phyloP scores from a whole-genome alignment of 2,329 filamentous ascomycete species.

The Dendryphion nanum region DNA sequence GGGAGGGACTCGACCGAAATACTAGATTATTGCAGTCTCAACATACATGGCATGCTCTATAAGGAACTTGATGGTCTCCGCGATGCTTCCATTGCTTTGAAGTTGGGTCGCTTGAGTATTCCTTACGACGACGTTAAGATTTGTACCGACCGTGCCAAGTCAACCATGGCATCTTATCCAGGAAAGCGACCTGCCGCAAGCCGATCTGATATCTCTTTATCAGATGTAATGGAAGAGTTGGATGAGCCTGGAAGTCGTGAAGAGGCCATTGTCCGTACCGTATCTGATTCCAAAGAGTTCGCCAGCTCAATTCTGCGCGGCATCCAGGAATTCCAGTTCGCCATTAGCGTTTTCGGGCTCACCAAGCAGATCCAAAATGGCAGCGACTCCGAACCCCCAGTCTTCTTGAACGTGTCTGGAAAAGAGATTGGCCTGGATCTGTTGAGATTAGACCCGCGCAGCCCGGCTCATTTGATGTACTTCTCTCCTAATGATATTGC shows the following conservation, averaged over 20 bases:
- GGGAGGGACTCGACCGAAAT: constrained; percentile 83
- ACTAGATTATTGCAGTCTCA: constrained; percentile 82
- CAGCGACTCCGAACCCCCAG: constrained; percentile 64
- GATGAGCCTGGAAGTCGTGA: constrained; percentile 65
- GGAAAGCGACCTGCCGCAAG: constrained; percentile 19
- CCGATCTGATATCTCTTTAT: constrained; percentile 61
- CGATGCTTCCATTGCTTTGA: constrained; percentile 86
- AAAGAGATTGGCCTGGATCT: constrained; percentile 95
- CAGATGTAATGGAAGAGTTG: constrained; percentile 72
- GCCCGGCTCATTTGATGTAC: constrained; percentile 96
- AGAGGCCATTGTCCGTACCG: constrained; percentile 72
- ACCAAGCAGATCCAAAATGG: constrained; percentile 74
- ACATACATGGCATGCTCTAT: constrained; percentile 88
- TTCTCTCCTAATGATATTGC: constrained; percentile 90
- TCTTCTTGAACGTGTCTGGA: constrained; percentile 85
- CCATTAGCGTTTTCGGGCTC: constrained; percentile 84
- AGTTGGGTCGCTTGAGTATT: constrained; percentile 85
- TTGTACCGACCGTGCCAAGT: constrained; percentile 58
- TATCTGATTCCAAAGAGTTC: constrained; percentile 92
- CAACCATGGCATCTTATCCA: constrained; percentile 33
- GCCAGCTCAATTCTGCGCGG: constrained; percentile 84
- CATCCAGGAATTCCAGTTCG: constrained; percentile 95
- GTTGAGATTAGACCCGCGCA: constrained; percentile 85
- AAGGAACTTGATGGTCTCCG: constrained; percentile 81
- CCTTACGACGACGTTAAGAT: constrained; percentile 81